Evolutionary conservation across 345 rosid genomes (phyloP).

Genomic region (Combretum micranthum): DNA sequence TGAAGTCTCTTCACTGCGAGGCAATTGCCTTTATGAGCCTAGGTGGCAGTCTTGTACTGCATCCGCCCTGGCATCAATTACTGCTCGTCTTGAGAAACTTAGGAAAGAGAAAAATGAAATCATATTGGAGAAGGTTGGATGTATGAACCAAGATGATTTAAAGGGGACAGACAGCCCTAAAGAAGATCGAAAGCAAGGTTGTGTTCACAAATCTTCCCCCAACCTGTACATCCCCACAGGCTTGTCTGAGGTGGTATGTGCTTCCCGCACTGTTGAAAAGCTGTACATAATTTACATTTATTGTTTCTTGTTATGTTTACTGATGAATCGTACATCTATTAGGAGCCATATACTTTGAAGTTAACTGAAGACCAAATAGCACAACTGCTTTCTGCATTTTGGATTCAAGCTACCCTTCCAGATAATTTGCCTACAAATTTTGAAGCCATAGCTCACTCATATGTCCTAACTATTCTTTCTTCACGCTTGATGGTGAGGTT

Average conservation of each 20-base stretch:
- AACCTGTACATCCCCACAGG: slow-evolving; percentile 56
- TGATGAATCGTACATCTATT: slow-evolving; percentile 2
- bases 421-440: slow-evolving; percentile 78
- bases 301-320: background rate
- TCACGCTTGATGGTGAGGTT: slow-evolving; percentile 59
- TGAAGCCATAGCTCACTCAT: slow-evolving; percentile 93
- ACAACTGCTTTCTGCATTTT: slow-evolving; percentile 78
- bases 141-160: slow-evolving; percentile 31
- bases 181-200: slow-evolving; percentile 47
- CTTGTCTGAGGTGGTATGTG: slow-evolving; percentile 42
- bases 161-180: slow-evolving; percentile 33
- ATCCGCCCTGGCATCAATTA: slow-evolving; percentile 64
- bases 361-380: slow-evolving; percentile 82
- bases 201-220: slow-evolving; percentile 41
- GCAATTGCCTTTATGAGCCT: slow-evolving; percentile 52
- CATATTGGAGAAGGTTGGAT: slow-evolving; percentile 35
- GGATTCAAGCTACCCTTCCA: slow-evolving; percentile 72
- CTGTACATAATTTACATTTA: background rate
- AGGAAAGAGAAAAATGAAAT: slow-evolving; percentile 64
- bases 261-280: slow-evolving; percentile 1
- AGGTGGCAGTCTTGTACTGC: slow-evolving; percentile 57
- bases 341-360: slow-evolving; percentile 71
- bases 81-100: slow-evolving; percentile 81
- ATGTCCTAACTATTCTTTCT: slow-evolving; percentile 57
- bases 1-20: slow-evolving; percentile 52